Evolutionary conservation across 2,329 filamentous ascomycete genomes (phyloP).

Genomic region (Xylariaceae sp.): DNA sequence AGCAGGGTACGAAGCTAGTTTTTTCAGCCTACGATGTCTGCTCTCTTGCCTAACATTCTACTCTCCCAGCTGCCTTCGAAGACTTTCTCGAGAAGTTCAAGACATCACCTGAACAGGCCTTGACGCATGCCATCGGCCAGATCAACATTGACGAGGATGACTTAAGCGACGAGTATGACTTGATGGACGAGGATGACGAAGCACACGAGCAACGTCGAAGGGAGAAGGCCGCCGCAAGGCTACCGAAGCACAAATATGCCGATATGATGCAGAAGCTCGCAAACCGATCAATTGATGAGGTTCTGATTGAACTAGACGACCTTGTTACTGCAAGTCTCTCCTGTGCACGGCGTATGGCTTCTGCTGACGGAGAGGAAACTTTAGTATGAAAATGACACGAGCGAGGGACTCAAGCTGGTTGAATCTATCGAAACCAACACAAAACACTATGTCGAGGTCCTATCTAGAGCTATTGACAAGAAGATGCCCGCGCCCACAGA

Average conservation of each 20-base stretch:
- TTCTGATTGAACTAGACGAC: constrained; percentile 87
- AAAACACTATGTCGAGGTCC: constrained; percentile 89
- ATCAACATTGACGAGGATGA: constrained; percentile 85
- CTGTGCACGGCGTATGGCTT: neutral
- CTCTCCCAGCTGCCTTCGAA: constrained; percentile 68
- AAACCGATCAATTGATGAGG: constrained; percentile 70
- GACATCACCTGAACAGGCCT: constrained; percentile 63
- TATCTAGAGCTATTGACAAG: constrained; percentile 83
- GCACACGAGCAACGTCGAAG: constrained; percentile 48
- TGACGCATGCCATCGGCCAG: constrained; percentile 76
- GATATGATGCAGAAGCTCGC: constrained; percentile 81
- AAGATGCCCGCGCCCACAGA: constrained; percentile 73
- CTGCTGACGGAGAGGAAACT: constrained; percentile 35
- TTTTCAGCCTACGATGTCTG: neutral
- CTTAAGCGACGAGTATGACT: constrained; percentile 85
- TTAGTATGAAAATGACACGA: constrained; percentile 67
- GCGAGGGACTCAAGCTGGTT: constrained; percentile 68
- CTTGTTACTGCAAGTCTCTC: constrained; percentile 60
- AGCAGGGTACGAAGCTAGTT: constrained; percentile 62
- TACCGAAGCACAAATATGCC: constrained; percentile 81
- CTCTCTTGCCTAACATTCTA: constrained; percentile 28
- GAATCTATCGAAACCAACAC: constrained; percentile 86
- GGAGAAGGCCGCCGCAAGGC: constrained; percentile 45
- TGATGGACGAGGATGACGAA: constrained; percentile 78
- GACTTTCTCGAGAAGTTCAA: constrained; percentile 89